phyloP scores from a whole-genome alignment of 2,329 filamentous ascomycete species.

The Neofusicoccum laricinum region DNA sequence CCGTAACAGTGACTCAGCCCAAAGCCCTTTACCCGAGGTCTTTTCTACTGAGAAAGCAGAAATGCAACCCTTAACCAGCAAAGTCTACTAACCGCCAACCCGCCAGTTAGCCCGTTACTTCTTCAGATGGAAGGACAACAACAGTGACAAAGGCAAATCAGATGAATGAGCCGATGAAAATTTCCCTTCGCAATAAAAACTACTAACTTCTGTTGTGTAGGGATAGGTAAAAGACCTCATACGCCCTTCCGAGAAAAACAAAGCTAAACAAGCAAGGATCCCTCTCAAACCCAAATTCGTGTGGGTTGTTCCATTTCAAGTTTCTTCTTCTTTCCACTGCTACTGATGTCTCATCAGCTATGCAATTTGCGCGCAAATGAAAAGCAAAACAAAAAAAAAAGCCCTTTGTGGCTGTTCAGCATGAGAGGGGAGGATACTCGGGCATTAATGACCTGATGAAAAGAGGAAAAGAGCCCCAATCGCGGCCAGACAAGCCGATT shows the following conservation, averaged over 20 bases:
- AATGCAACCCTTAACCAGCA: too few species aligned
- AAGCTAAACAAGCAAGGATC: not conserved
- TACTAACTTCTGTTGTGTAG: constrained; percentile 4
- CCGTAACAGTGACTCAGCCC: too few species aligned
- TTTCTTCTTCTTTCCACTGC: not conserved
- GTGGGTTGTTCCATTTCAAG: not conserved
- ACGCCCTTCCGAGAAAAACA: not conserved
- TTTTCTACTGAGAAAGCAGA: too few species aligned
- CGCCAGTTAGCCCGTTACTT: too few species aligned
- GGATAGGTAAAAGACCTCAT: not conserved
- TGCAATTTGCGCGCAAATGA: not conserved
- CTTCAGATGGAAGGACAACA: too few species aligned
- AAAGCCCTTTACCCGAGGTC: too few species aligned
- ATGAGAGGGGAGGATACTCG: too few species aligned
- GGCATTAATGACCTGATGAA: not conserved
- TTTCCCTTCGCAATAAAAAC: constrained; percentile 1
- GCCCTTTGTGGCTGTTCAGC: too few species aligned
- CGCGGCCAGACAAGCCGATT: not conserved
- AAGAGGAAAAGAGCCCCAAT: not conserved
- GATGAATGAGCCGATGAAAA: not conserved
- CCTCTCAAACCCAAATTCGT: not conserved
- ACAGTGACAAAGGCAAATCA: too few species aligned
- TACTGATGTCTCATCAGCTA: not conserved
- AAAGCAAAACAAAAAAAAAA: not conserved
- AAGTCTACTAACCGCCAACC: too few species aligned